Conservation (phyloP, 192 early-diverging fungal genomes). For the Lobosporangium transversale region DNA sequence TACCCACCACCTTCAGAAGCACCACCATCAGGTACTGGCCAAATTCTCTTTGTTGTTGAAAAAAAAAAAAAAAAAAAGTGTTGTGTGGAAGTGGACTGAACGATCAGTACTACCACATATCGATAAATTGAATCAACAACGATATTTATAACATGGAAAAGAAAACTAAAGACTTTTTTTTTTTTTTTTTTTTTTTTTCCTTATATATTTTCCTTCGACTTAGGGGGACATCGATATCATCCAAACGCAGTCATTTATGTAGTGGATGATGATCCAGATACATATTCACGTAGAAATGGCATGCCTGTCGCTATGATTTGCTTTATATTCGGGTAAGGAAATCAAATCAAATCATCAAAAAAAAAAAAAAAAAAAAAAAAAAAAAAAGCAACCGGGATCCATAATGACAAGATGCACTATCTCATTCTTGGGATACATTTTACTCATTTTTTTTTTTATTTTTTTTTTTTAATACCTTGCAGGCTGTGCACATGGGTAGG, state of each 20-base stretch:
- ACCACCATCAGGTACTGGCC: no score
- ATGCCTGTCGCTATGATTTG: not conserved
- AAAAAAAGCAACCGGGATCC: not conserved
- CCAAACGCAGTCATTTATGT: not conserved
- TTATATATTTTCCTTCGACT: not conserved
- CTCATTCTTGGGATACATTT: no score
- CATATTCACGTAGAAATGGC: not conserved
- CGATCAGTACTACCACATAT: no score
- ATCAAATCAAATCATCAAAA: not conserved
- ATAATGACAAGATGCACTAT: no score
- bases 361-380: slow-evolving; percentile 1
- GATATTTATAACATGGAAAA: no score
- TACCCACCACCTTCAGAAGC: not conserved
- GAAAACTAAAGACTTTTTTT: no score
- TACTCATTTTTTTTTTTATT: not conserved
- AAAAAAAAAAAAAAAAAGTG: no score
- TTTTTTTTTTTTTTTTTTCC: not conserved
- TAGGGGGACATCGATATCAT: no score
- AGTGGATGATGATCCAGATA: not conserved
- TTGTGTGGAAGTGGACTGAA: no score
- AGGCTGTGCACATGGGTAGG: not conserved
- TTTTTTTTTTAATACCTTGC: not conserved
- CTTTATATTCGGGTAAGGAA: not conserved
- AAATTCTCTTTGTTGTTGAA: no score
- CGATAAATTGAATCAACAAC: no score